Conservation (phyloP, 306 rosid genomes). For the Fragaria vesca region DNA sequence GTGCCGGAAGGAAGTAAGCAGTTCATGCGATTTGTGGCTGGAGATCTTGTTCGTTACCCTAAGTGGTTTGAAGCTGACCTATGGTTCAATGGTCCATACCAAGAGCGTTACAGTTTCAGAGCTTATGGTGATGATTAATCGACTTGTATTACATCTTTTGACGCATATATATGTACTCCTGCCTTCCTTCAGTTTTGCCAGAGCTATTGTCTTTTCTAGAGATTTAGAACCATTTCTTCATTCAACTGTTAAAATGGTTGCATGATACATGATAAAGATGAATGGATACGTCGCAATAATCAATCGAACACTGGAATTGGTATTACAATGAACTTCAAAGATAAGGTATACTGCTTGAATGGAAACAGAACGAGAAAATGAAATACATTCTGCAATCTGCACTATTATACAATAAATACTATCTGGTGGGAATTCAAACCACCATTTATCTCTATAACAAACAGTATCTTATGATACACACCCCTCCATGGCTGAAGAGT, state of each 20-base stretch:
- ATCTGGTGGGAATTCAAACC: constrained; percentile 28
- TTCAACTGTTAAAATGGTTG: not conserved
- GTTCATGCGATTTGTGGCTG: constrained; percentile 75
- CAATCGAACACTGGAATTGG: not conserved
- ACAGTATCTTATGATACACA: constrained; percentile 43
- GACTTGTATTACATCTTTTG: not conserved
- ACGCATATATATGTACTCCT: not conserved
- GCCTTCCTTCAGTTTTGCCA: not conserved
- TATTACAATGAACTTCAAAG: not conserved
- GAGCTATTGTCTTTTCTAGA: not conserved
- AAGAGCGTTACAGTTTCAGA: constrained; percentile 76
- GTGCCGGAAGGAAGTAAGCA: constrained; percentile 81
- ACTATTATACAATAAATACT: constrained; percentile 29
- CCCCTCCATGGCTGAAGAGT: constrained; percentile 33
- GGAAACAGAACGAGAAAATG: constrained; percentile 13
- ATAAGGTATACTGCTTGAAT: not conserved
- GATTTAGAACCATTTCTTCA: not conserved
- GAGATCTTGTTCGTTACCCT: constrained; percentile 81
- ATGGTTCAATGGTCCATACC: constrained; percentile 82
- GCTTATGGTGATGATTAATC: constrained; percentile 72
- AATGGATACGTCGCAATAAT: not conserved
- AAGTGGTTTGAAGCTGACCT: constrained; percentile 94
- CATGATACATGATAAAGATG: not conserved
- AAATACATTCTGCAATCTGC: constrained; percentile 24
- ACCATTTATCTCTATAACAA: constrained; percentile 29